Evolutionary conservation across 2,329 filamentous ascomycete species (phyloP), one percentile per base, ranked within the genome.

Genomic region (Arthrobotrys iridis): DNA sequence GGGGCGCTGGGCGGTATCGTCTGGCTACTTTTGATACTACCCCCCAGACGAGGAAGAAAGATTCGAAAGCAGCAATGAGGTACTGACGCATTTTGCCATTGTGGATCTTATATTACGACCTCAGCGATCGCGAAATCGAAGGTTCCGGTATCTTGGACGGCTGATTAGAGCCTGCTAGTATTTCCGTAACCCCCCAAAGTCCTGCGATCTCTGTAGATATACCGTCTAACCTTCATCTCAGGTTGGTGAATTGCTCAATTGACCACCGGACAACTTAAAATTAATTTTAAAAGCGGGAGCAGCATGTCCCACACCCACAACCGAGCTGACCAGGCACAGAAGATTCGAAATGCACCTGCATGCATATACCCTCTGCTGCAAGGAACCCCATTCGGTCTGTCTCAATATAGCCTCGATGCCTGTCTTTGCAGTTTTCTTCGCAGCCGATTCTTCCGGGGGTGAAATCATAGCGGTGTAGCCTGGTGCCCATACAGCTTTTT

Each of bases 311-410:
- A n/a, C n/a, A n/a, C n/a, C n/a, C n/a, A n/a, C 18, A 35, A 33
- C 1, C 26, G 46, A 35, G 18, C 18, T 7, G 30, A 22, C 13
- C 50, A 37, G 18, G 30, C 8, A 20, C 28, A 8, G 48, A 15
- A 35, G 20, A 55, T 37, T 22, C 30, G 15, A 35, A 26, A 13
- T 33, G 33, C n/a, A 62, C 65, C 55, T 55, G 45, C 45, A 62
- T 52, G 55, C 64, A 60, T 58, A 24, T n/a, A 30, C 20, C 33
- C 18, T 35, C 24, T 59, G n/a, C n/a, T n/a, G 63, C 63, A 59
- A 67, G 50, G 63, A 58, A 58, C 50, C 26, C 15, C 50, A 40
- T 58, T 67, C 50, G 63, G 24, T 18, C 20, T 22, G 18, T 35
- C 58, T 48, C 58, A 55, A 35, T 2, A 35, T 43, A 43, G 40